A percentile compares a stretch with the other conserved stretches of the same genome.
These are phyloP conservation scores for Phycomyces blakesleeanus DNA, from an alignment of 192 early-diverging fungal species.

Conservation along the genomic window DNA sequence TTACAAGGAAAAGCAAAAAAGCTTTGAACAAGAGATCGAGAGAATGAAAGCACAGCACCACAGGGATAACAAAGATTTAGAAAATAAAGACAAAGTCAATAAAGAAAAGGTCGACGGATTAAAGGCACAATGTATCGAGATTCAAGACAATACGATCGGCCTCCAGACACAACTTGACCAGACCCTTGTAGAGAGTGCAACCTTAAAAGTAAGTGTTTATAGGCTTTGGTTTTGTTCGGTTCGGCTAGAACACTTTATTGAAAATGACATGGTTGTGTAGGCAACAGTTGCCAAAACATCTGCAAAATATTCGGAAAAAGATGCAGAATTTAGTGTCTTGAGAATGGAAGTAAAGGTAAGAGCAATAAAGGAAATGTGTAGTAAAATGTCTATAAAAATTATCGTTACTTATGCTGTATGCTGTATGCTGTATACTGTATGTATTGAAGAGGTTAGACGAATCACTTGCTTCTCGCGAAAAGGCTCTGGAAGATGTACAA, in stretches of 20 bases:
- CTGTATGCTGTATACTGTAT: no score
- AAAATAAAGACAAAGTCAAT: neutral
- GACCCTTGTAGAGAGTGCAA: neutral
- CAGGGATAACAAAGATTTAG: neutral
- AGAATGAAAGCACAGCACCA: neutral
- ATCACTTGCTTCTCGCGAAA: conserved; percentile 7
- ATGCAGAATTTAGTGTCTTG: neutral
- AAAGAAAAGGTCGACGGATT: neutral
- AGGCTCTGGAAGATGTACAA: neutral
- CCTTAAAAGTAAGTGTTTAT: neutral
- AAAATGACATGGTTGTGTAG: neutral
- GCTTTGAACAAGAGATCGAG: neutral
- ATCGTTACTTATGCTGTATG: no score
- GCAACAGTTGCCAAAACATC: neutral
- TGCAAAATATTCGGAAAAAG: neutral
- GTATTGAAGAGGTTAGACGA: neutral
- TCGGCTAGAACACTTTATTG: neutral
- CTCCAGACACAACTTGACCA: no score
- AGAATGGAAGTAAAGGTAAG: conserved; percentile 11
- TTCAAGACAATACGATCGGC: neutral
- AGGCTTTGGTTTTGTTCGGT: no score
- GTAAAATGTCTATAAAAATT: neutral
- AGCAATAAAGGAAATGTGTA: conserved; percentile 1
- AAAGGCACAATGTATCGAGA: neutral
- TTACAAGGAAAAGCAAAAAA: no score